Evolutionary conservation across 352 stramenopile genomes (phyloP), one percentile per base, ranked within the genome.

Genomic region (Blastocystis sp.): DNA sequence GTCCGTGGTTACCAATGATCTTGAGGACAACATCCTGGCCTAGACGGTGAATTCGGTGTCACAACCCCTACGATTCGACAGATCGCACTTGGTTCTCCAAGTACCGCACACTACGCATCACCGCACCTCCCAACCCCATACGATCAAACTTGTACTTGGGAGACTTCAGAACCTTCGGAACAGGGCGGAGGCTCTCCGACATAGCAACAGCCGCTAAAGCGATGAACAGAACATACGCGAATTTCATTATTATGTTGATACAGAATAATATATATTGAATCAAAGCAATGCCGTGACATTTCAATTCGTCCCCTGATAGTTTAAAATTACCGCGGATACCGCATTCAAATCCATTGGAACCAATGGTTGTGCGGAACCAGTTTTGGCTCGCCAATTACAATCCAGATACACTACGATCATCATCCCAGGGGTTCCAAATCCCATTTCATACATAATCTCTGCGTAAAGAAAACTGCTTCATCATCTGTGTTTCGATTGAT

Each of bases 71-170:
- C 67, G 36, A 4, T 16, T 32, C 9, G 21, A 29, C 32, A 9
- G 21, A 27, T 61, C 29, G 38, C 67, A 78, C 18, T 32, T 61
- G 6, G 36, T 40, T 40, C 36, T 7, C 67, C 67, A 78, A 51
- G 38, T 78, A 61, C 67, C 67, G 57, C 67, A 78, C 16, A 78
- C 67, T 78, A 78, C 4, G 29, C 34, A 61, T 78, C 24, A 78
- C n/a, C 3, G 14, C 21, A 32, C 16, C 27, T 34, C 7, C 24
- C 38, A 38, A 61, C 16, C 36, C 6, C 21, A 21, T 61, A 78
- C 67, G n/a, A 46, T 78, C 67, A 40, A 44, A 78, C 21, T 78
- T 32, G 38, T 56, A 78, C 29, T 56, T 40, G n/a, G 67, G 42
- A 78, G 67, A 4, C 9, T 27, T 59, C 46, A 78, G n/a, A 59